Evolutionary conservation across 306 rosid genomes (phyloP).

Genomic region (Sesbania bispinosa): DNA sequence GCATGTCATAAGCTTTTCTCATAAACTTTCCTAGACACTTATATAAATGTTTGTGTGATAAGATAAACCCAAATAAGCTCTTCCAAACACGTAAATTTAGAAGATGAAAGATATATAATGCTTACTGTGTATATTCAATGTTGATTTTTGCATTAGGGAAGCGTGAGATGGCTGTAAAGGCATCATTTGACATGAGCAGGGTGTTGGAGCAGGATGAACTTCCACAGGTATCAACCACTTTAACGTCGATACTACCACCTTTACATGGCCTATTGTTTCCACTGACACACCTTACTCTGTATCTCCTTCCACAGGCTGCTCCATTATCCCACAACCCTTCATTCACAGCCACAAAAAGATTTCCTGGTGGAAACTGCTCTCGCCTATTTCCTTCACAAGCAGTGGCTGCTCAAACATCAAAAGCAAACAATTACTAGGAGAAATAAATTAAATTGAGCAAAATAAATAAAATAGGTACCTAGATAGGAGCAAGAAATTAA

Average conservation of each 20-base stretch:
- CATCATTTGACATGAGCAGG: slow-evolving; percentile 44
- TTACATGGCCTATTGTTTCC: slow-evolving; percentile 65
- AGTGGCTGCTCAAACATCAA: slow-evolving; percentile 42
- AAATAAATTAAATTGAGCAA: no score
- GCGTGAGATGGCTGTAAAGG: slow-evolving; percentile 54
- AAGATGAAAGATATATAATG: no score
- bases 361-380: slow-evolving; percentile 51
- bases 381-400: slow-evolving; percentile 40
- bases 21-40: no score
- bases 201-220: slow-evolving; percentile 46
- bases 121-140: slow-evolving; percentile 59
- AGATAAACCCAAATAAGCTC: no score
- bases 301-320: slow-evolving; percentile 72
- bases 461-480: neutral
- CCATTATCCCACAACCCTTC: slow-evolving; percentile 84
- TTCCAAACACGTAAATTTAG: no score
- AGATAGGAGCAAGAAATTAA: neutral
- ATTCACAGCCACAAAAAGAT: slow-evolving; percentile 49
- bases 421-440: neutral
- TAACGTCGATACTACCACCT: slow-evolving; percentile 47
- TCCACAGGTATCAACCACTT: slow-evolving; percentile 58
- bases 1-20: no score
- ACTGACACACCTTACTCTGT: slow-evolving; percentile 64
- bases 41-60: no score
- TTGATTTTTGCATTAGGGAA: slow-evolving; percentile 41